A percentile compares a stretch with the other conserved stretches of the same genome.
Evolutionary conservation across 2,329 filamentous ascomycete species (phyloP).

Genomic region (Aurifilum marmelostoma): DNA sequence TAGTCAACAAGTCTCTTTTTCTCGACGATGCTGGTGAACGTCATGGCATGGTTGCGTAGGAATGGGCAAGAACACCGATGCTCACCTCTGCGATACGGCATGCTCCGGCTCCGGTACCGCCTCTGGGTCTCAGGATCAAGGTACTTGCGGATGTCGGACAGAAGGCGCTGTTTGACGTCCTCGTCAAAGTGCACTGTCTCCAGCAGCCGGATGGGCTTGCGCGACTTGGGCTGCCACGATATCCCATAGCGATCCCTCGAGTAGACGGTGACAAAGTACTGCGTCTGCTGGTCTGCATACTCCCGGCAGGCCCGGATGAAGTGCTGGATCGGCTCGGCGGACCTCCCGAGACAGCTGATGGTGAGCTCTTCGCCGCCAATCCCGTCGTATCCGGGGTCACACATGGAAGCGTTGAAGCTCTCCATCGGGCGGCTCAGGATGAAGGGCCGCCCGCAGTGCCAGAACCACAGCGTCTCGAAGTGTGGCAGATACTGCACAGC

Average conservation of each 20-base stretch:
- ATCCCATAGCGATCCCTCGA: slow-evolving; percentile 49
- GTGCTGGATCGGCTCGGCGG: slow-evolving; percentile 50
- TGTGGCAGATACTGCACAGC: slow-evolving; percentile 50
- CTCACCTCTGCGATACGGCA: slow-evolving; percentile 59
- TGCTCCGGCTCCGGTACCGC: slow-evolving; percentile 68
- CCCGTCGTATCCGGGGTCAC: slow-evolving; percentile 49
- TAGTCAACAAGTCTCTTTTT: neutral
- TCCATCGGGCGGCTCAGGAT: slow-evolving; percentile 47
- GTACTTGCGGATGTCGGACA: slow-evolving; percentile 56
- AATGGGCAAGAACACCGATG: too few relatives aligned
- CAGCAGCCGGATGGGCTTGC: slow-evolving; percentile 52
- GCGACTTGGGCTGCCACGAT: slow-evolving; percentile 52
- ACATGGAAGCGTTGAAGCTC: slow-evolving; percentile 41
- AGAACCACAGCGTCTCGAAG: slow-evolving; percentile 52
- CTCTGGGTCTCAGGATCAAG: slow-evolving; percentile 50
- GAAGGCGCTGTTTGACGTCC: slow-evolving; percentile 48
- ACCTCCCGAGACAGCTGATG: slow-evolving; percentile 55
- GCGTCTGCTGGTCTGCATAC: slow-evolving; percentile 50
- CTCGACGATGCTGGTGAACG: too few relatives aligned
- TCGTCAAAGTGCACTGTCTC: slow-evolving; percentile 56
- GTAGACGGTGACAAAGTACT: slow-evolving; percentile 56
- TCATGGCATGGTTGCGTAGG: too few relatives aligned
- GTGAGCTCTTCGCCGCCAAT: slow-evolving; percentile 51
- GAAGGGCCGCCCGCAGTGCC: slow-evolving; percentile 51
- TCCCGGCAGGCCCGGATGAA: slow-evolving; percentile 52